Percentiles rank a stretch among this genome's conserved stretches.
phyloP scores from a whole-genome alignment of 116 monocot genomes.

The Thalassia testudinum region DNA sequence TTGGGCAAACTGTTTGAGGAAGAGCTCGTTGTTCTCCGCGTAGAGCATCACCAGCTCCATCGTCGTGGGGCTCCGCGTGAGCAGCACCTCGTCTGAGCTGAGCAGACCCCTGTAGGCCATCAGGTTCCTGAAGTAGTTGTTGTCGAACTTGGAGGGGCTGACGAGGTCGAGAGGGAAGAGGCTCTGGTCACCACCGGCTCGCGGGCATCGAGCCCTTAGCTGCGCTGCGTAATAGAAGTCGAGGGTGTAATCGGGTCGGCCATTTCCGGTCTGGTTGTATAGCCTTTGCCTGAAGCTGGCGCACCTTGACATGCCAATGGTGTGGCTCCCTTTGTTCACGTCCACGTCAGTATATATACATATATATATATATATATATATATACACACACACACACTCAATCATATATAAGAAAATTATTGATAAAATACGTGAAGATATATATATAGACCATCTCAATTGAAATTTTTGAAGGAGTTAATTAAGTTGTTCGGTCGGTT shows the following conservation, averaged over 20 bases:
- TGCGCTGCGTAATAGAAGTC: constrained; percentile 20
- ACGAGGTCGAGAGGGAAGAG: constrained; percentile 42
- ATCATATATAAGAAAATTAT: not conserved
- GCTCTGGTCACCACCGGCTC: constrained; percentile 58
- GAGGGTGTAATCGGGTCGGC: constrained; percentile 30
- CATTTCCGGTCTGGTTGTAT: constrained; percentile 67
- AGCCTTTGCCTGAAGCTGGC: constrained; percentile 60
- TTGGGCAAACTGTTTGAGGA: constrained; percentile 51
- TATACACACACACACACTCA: not conserved
- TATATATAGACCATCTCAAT: too few species aligned
- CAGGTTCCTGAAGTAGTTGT: constrained; percentile 67
- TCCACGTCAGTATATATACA: too few species aligned
- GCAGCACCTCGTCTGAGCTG: constrained; percentile 44
- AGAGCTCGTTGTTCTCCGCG: constrained; percentile 24
- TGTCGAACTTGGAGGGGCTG: constrained; percentile 58
- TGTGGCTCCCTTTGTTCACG: constrained; percentile 34
- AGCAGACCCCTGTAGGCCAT: constrained; percentile 38
- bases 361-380: not conserved
- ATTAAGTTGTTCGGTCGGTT: too few species aligned
- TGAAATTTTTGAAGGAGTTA: too few species aligned
- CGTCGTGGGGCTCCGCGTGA: constrained; percentile 28
- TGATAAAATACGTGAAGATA: too few species aligned
- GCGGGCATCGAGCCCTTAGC: constrained; percentile 33
- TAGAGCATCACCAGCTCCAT: constrained; percentile 38
- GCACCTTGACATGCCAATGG: constrained; percentile 58